Evolutionary conservation across 78 protist species (phyloP), one percentile per base, ranked within the genome.

Genomic region (Dictyostelium purpureum): DNA sequence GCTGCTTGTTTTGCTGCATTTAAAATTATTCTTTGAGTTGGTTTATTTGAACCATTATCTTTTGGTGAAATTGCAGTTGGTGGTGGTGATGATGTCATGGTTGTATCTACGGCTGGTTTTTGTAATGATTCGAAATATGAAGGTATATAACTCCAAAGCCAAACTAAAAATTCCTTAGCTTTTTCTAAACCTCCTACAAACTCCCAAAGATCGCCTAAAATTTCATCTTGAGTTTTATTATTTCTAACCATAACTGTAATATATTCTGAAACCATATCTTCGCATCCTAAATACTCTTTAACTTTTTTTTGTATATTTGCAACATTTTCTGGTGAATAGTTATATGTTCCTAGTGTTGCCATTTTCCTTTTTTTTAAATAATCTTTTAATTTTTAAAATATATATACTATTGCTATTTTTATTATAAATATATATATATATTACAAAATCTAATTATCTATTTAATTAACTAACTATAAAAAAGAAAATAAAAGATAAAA

Each of bases 231-330:
- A 12, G 80, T 61, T 59, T 85, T 85, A 77, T 85, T 85, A 35
- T 85, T 85, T 73, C 92, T 85, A 35, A 85, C 74, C 92, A 85
- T 73, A n/a, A 85, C 92, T 26, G 66, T 24, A 11, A 85, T 85
- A 45, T 85, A 85, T 51, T 85, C 92, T 26, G 92, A 37, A 21
- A 85, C 31, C 11, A 85, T 57, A 85, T 70, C 80, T 43, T 85
- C 92, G 59, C 92, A 85, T 14, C 61, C 78, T 56, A 85, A 61
- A 73, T 73, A 73, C 2, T 54, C 18, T 40, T 85, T 85, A 21
- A 85, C 66, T 35, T 85, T 69, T 28, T 61, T 56, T 61, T 74
- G 80, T 35, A 85, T 85, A 33, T n/a, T 56, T 4, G 31, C n/a
- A 6, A 85, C 56, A 43, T 21, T n/a, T 33, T 85, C 92, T 61